Base-by-base conservation (phyloP, 2,329 filamentous ascomycete species). In the Reticulascus tulasneorum region DNA sequence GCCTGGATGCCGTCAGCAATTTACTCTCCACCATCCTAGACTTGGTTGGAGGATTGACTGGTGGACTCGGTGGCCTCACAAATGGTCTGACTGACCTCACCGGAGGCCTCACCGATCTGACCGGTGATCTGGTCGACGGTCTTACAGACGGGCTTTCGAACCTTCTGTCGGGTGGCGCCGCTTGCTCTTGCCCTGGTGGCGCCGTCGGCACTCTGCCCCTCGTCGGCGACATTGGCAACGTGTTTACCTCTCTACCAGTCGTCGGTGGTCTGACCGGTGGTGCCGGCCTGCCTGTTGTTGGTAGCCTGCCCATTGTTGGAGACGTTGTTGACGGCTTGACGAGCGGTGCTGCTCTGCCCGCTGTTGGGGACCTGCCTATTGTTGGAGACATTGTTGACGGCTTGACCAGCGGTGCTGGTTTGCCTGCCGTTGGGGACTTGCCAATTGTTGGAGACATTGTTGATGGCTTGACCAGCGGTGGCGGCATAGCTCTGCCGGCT, bases 21-120 rank as follows among this genome's bases (percentile, higher is more conserved):
- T n/a, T n/a, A n/a, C n/a, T n/a, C n/a, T n/a, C n/a, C n/a, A n/a
- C n/a, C n/a, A n/a, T n/a, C n/a, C n/a, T n/a, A n/a, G n/a, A n/a
- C n/a, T n/a, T n/a, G n/a, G n/a, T n/a, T n/a, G n/a, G n/a, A n/a
- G n/a, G n/a, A n/a, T n/a, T 29, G 27, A 29, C 27, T 7, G 12
- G 11, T 7, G 20, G 12, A n/a, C 28, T 30, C 13, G 10, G 13
- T 18, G 17, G 13, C 28, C 15, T 30, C 17, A 30, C 28, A 10
- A 15, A 15, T n/a, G 12, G 25, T 16, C 25, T 27, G n/a, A 21
- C 18, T n/a, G 28, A 21, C 17, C 28, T 30, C 13, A 18, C 13
- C 6, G 28, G 28, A 13, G 59, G 75, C 9, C 73, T 90, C 21
- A 79, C 84, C 26, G 81, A 82, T 4, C 67, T 79, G 37, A 67